phyloP scores from a whole-genome alignment of 2,329 filamentous ascomycete genomes.

The Massarina eburnea region DNA sequence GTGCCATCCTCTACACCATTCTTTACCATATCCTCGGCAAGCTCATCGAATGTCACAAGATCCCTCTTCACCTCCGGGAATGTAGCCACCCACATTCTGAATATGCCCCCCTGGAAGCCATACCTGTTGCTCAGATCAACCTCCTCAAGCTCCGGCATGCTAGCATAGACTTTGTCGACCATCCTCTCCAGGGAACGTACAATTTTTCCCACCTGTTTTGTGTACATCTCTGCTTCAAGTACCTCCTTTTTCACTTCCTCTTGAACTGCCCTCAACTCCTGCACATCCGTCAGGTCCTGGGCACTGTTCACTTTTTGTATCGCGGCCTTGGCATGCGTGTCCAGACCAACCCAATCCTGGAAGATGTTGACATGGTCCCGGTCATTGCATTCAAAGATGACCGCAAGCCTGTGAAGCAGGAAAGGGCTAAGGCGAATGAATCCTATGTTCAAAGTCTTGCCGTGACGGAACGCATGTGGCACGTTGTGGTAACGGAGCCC shows the following conservation, averaged over 20 bases:
- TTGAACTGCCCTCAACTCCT: not conserved
- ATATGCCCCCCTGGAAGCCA: not conserved
- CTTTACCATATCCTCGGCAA: not conserved
- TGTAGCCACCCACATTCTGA: not conserved
- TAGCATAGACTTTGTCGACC: not conserved
- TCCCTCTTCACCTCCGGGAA: not conserved
- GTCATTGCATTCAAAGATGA: not conserved
- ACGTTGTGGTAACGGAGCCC: slow-evolving; percentile 3
- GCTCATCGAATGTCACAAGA: not conserved
- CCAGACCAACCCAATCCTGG: not conserved
- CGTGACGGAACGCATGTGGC: not conserved
- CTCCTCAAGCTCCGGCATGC: not conserved
- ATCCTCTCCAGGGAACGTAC: not conserved
- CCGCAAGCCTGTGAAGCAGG: not conserved
- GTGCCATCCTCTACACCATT: not conserved
- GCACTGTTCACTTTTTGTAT: not conserved
- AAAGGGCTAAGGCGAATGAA: not conserved
- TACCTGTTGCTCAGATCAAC: not conserved
- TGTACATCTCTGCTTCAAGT: not conserved
- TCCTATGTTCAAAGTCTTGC: not conserved
- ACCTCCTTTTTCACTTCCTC: not conserved
- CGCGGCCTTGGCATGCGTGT: not conserved
- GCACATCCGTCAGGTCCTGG: not conserved
- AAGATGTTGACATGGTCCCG: not conserved
- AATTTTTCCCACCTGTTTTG: too few relatives aligned